These are phyloP conservation scores for Ilyonectria mors-panacis DNA, from an alignment of 2,329 filamentous ascomycete genomes.

Conservation along the genomic window DNA sequence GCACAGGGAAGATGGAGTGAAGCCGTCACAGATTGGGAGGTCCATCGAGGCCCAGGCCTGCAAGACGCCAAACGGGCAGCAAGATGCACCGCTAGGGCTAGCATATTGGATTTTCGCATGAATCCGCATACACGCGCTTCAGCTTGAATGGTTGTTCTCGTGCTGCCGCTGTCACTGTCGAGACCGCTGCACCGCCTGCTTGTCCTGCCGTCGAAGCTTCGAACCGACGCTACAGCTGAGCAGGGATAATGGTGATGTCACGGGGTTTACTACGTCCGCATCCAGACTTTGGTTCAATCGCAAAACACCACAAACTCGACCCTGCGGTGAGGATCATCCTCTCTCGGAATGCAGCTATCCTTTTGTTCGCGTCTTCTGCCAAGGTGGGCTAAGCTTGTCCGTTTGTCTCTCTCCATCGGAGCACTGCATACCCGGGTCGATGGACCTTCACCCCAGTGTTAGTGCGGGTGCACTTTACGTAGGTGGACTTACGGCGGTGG, in stretches of 20 bases:
- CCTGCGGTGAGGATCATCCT: background rate
- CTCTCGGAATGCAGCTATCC: constrained; percentile 8
- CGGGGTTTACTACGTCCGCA: background rate
- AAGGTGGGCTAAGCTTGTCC: background rate
- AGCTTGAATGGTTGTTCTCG: constrained; percentile 17
- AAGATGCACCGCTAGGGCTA: background rate
- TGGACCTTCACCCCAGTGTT: constrained; percentile 5
- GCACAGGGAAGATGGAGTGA: constrained; percentile 5
- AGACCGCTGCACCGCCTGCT: constrained; percentile 23
- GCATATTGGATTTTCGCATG: constrained; percentile 4
- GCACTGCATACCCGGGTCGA: constrained; percentile 16
- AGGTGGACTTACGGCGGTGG: background rate
- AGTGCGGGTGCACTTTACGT: background rate
- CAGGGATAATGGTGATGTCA: constrained; percentile 21
- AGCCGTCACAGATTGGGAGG: constrained; percentile 12
- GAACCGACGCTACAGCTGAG: constrained; percentile 6
- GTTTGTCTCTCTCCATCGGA: background rate
- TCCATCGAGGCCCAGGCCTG: constrained; percentile 7
- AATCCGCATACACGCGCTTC: constrained; percentile 5
- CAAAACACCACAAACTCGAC: background rate
- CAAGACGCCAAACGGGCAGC: constrained; percentile 5
- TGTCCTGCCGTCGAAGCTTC: constrained; percentile 13
- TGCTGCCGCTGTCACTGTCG: background rate
- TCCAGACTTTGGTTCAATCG: background rate
- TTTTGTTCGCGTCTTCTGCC: constrained; percentile 3